Percentiles rank a stretch among this genome's conserved stretches.
These are phyloP conservation scores for Alnus glutinosa DNA, from an alignment of 306 rosid species.

Conservation along the genomic window DNA sequence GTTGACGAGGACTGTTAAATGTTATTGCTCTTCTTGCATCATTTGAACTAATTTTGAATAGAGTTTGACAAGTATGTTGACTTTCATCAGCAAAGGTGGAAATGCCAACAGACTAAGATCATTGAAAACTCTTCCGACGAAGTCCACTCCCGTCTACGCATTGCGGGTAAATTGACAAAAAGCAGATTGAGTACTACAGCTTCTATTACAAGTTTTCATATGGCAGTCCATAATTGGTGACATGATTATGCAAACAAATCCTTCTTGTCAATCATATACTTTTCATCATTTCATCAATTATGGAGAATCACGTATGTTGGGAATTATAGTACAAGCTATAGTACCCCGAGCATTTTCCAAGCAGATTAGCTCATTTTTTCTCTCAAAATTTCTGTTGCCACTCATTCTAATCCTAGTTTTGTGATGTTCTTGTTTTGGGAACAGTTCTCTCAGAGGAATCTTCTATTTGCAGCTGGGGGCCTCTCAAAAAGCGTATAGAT, in stretches of 20 bases:
- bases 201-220: too few species aligned
- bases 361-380: slow-evolving; percentile 12
- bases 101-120: slow-evolving; percentile 74
- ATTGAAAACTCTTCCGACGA: slow-evolving; percentile 78
- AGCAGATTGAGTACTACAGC: too few species aligned
- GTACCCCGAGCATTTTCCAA: too few species aligned
- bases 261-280: too few species aligned
- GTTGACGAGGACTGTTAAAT: not conserved
- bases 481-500: slow-evolving; percentile 50
- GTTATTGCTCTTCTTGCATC: slow-evolving; percentile 13
- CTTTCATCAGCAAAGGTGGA: slow-evolving; percentile 55
- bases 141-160: slow-evolving; percentile 73
- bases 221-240: too few species aligned
- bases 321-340: too few species aligned
- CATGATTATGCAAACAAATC: too few species aligned
- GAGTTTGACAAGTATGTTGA: slow-evolving; percentile 15
- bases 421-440: slow-evolving; percentile 18
- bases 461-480: slow-evolving; percentile 84
- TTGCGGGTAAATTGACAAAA: slow-evolving; percentile 55
- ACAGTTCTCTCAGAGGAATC: slow-evolving; percentile 98
- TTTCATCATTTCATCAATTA: too few species aligned
- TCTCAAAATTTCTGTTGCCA: too few species aligned
- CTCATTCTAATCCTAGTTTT: slow-evolving; percentile 4
- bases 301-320: too few species aligned
- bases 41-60: slow-evolving; percentile 1